A percentile compares a stretch with the other conserved stretches of the same genome.
phyloP scores from a whole-genome alignment of 257 asterid genomes.

The Handroanthus guayacan region DNA sequence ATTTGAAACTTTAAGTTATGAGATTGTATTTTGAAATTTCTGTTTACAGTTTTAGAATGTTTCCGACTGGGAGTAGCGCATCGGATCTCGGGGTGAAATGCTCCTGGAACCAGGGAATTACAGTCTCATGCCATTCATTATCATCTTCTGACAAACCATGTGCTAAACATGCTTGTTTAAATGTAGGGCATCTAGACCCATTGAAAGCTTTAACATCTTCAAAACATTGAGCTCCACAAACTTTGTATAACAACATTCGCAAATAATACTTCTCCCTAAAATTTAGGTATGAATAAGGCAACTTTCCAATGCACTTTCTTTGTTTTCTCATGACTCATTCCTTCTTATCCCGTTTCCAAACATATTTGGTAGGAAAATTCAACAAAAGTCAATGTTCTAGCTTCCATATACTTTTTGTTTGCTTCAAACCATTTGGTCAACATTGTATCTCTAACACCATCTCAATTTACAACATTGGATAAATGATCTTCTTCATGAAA shows the following conservation, averaged over 20 bases:
- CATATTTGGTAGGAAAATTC: too few relatives aligned
- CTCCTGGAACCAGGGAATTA: too few relatives aligned
- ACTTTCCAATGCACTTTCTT: neutral
- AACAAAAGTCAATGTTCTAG: too few relatives aligned
- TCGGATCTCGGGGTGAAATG: too few relatives aligned
- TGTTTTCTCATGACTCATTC: too few relatives aligned
- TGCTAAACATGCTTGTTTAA: neutral
- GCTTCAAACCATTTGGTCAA: constrained; percentile 13
- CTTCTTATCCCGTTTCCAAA: too few relatives aligned
- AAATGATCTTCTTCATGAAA: constrained; percentile 17
- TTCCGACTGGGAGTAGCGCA: too few relatives aligned
- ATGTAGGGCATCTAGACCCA: neutral
- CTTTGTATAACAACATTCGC: neutral
- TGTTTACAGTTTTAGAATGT: too few relatives aligned
- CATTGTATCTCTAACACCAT: constrained; percentile 8
- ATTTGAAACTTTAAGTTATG: too few relatives aligned
- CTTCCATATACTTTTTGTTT: neutral
- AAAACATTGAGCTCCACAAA: constrained; percentile 15
- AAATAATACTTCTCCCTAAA: neutral
- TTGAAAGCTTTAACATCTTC: constrained; percentile 13
- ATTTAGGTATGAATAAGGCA: neutral
- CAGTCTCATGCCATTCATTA: constrained; percentile 7
- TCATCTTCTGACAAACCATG: neutral
- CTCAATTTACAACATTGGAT: neutral
- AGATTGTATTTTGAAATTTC: too few relatives aligned